Conservation (phyloP, 805 yeast genomes). For the Ogataea methylovora region DNA sequence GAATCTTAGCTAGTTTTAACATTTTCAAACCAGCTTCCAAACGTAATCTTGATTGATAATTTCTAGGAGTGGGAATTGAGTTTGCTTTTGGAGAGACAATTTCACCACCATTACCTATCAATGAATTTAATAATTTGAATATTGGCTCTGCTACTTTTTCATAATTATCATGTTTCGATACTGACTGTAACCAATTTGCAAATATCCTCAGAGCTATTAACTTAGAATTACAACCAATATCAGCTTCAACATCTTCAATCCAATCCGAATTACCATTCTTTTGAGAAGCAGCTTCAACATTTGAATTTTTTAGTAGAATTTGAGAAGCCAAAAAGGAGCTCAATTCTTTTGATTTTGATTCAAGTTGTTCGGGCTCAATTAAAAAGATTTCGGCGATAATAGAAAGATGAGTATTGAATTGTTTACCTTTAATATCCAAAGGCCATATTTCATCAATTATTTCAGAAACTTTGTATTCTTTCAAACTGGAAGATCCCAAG, state of each 20-base stretch:
- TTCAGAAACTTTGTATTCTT: conserved; percentile 30
- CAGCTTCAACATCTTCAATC: conserved; percentile 18
- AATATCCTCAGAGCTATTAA: conserved; percentile 43
- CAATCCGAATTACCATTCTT: conserved; percentile 15
- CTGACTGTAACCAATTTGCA: conserved; percentile 47
- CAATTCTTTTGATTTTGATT: conserved; percentile 47
- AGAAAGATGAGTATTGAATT: conserved; percentile 49
- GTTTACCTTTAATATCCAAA: conserved; percentile 26
- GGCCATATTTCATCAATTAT: conserved; percentile 44
- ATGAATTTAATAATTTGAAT: conserved; percentile 55
- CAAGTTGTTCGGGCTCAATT: conserved; percentile 36
- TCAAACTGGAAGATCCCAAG: conserved; percentile 32
- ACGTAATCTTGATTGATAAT: conserved; percentile 54
- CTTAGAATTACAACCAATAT: conserved; percentile 12
- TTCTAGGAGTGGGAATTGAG: conserved; percentile 53
- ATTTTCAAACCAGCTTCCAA: conserved; percentile 60
- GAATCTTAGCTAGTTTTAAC: conserved; percentile 54
- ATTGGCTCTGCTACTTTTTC: conserved; percentile 50
- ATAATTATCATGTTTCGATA: conserved; percentile 29
- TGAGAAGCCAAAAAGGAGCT: conserved; percentile 55
- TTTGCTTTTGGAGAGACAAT: conserved; percentile 39
- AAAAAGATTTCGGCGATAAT: conserved; percentile 52
- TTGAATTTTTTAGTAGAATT: conserved; percentile 47
- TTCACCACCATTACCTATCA: conserved; percentile 75
- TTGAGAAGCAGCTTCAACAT: conserved; percentile 20